A percentile compares a stretch with the other conserved stretches of the same genome.
These are phyloP conservation scores for Striga asiatica DNA, from an alignment of 257 asterid genomes.

Conservation along the genomic window DNA sequence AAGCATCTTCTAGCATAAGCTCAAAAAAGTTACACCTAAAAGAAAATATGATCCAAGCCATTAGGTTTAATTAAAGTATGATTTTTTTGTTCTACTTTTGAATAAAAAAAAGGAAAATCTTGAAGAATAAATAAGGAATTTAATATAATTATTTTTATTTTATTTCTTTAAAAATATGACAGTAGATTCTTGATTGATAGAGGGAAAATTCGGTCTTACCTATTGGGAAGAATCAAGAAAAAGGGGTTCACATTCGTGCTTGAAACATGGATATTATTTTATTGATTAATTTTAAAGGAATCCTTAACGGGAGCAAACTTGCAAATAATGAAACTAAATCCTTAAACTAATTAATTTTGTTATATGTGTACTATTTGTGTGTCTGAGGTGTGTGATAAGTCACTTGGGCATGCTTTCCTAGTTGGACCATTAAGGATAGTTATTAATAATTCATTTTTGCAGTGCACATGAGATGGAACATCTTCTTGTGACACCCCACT, in stretches of 20 bases:
- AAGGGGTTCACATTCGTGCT: conserved; percentile 9
- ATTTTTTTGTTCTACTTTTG: background rate
- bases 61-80: background rate
- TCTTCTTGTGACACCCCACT: conserved; percentile 20
- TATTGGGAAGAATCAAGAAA: conserved; percentile 25
- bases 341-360: conserved; percentile 1
- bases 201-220: too few relatives aligned
- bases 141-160: too few relatives aligned
- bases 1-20: conserved; percentile 17
- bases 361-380: too few relatives aligned
- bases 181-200: conserved; percentile 19
- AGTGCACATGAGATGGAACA: conserved; percentile 28
- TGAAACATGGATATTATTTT: too few relatives aligned
- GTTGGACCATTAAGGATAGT: conserved; percentile 14
- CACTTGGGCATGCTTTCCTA: conserved; percentile 18
- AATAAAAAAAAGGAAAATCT: background rate
- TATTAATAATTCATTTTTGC: conserved; percentile 8
- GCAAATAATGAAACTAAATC: conserved; percentile 18
- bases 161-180: too few relatives aligned
- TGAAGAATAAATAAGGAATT: conserved; percentile 5
- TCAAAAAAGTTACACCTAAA: conserved; percentile 1
- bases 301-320: conserved; percentile 27
- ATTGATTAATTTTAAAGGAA: too few relatives aligned
- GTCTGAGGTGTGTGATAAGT: too few relatives aligned
- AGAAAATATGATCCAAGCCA: background rate